A percentile compares a stretch with the other conserved stretches of the same genome.
Conservation (phyloP, 2,329 filamentous ascomycete species). For the Calonectria henricotiae region DNA sequence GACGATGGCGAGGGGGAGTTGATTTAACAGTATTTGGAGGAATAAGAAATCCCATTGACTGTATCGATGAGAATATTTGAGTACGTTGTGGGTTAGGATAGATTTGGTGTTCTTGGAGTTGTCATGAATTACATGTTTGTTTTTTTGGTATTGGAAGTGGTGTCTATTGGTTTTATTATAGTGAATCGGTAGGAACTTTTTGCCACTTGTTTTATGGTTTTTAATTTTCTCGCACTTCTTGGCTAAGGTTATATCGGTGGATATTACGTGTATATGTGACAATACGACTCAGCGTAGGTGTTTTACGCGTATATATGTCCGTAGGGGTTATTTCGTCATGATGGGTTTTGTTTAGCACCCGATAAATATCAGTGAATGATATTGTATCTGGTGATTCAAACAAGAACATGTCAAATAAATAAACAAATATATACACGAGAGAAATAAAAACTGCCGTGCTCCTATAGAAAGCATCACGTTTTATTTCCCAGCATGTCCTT, state of each 20-base stretch:
- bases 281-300: neutral
- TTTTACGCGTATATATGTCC: neutral
- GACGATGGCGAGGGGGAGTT: slow-evolving; percentile 72
- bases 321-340: too few species aligned
- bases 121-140: neutral
- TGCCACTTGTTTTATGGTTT: neutral
- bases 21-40: slow-evolving; percentile 53
- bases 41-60: neutral
- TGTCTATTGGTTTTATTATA: neutral
- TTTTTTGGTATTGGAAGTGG: neutral
- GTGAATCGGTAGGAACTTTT: neutral
- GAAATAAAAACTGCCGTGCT: neutral
- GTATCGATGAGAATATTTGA: neutral
- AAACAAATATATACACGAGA: too few species aligned
- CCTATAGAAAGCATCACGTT: neutral
- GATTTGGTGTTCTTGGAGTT: slow-evolving; percentile 28
- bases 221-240: neutral
- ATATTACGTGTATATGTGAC: neutral
- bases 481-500: neutral
- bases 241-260: neutral
- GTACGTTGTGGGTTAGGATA: slow-evolving; percentile 7
- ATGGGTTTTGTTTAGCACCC: too few species aligned
- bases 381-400: too few species aligned
- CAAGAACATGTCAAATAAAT: too few species aligned
- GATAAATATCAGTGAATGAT: too few species aligned